A percentile compares a stretch with the other conserved stretches of the same genome.
phyloP scores from a whole-genome alignment of 1,284 basidiomycete species.

The Grifola frondosa region DNA sequence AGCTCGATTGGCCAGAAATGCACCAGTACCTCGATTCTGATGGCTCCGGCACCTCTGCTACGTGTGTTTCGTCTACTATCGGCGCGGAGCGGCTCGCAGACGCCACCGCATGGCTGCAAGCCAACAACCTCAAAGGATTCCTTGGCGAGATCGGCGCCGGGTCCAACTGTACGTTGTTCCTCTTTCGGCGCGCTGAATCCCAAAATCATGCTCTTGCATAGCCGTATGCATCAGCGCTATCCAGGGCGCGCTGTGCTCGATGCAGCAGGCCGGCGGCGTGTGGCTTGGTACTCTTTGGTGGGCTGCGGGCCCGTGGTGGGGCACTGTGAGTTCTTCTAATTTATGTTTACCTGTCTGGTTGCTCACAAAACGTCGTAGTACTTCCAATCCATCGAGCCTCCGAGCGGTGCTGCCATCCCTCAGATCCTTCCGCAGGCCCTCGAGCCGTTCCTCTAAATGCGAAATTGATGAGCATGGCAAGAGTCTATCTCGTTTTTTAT shows the following conservation, averaged over 20 bases:
- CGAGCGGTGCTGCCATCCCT: slow-evolving; percentile 51
- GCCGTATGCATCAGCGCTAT: slow-evolving; percentile 50
- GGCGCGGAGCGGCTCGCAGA: slow-evolving; percentile 54
- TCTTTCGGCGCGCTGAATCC: slow-evolving; percentile 8
- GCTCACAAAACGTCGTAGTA: slow-evolving; percentile 36
- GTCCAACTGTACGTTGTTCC: slow-evolving; percentile 40
- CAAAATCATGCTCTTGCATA: slow-evolving; percentile 10
- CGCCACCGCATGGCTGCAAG: slow-evolving; percentile 59
- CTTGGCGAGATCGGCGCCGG: slow-evolving; percentile 64
- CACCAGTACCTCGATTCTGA: slow-evolving; percentile 71
- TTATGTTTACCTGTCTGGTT: neutral
- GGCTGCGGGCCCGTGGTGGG: slow-evolving; percentile 67
- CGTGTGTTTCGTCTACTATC: slow-evolving; percentile 60
- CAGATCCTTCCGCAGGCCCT: slow-evolving; percentile 57
- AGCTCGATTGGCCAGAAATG: slow-evolving; percentile 45
- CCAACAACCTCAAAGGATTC: slow-evolving; percentile 61
- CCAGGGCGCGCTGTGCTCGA: slow-evolving; percentile 53
- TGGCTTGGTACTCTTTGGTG: slow-evolving; percentile 61
- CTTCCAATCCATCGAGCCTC: slow-evolving; percentile 64
- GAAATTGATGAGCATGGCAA: too few relatives aligned
- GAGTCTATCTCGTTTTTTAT: too few relatives aligned
- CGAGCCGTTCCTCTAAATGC: slow-evolving; percentile 52
- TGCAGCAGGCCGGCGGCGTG: slow-evolving; percentile 54
- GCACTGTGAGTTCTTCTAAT: slow-evolving; percentile 39
- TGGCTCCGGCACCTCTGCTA: slow-evolving; percentile 54